Base-by-base conservation (phyloP, 805 yeast genomes). In the Wickerhamiella sergipiensis region DNA sequence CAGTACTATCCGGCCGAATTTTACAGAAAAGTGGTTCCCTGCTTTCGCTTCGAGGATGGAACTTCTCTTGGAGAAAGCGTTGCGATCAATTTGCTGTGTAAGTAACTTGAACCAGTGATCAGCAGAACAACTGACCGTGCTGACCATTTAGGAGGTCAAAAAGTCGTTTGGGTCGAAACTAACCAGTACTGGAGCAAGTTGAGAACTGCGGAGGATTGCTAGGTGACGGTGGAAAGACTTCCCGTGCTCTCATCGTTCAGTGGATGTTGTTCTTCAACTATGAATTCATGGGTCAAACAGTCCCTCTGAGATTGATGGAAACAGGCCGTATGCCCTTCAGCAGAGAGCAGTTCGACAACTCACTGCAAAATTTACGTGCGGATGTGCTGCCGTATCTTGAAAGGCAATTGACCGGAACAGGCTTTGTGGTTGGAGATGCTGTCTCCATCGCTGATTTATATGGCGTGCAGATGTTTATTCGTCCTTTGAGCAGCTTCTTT, bases 261-360 rank as follows among this genome's bases (percentile, higher is more conserved):
- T 88, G 95, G 94, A 61, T 81, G 66, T 84, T 95, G 2, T 71
- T 85, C 59, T 73, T 80, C 66, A 85, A 83, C 74, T 61, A 77
- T 59, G 95, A 89, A 60, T 59, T 83, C 52, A 64, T 82, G 57
- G 61, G 71, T 46, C 61, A 68, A 52, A 59, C 74, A 49, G 75
- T 76, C 52, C 61, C 57, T 39, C 77, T 78, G 57, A 78, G 85
- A 69, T 65, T 66, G 53, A 83, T 87, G 59, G 64, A 83, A 50
- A 61, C 68, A 47, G 96, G 95, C 61, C 68, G 64, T 49, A 66
- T 57, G 50, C 89, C 92, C 57, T 86, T 78, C 82, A 81, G 84
- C 83, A 84, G 85, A 78, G 83, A 80, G 71, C 53, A 21, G 51
- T 77, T 76, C 53, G 85, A 81, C 52, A 73, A 70, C 36, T 71